Evolutionary conservation across 2,329 filamentous ascomycete genomes (phyloP).

Genomic region (Elsinoe arachidis): DNA sequence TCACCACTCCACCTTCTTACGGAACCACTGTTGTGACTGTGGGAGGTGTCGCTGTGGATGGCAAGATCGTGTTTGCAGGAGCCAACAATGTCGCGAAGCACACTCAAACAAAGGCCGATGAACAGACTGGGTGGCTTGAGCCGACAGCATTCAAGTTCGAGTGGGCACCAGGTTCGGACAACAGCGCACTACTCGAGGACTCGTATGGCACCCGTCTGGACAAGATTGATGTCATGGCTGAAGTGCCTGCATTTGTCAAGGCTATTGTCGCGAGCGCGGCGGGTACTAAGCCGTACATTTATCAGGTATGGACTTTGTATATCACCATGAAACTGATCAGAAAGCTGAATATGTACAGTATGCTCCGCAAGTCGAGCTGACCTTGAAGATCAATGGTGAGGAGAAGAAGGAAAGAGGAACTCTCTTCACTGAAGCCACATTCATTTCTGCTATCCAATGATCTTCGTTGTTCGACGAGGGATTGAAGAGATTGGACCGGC

Average conservation of each 20-base stretch:
- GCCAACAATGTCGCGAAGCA: conserved; percentile 58
- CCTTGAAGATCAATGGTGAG: conserved; percentile 75
- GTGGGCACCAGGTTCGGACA: conserved; percentile 74
- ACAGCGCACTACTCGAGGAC: conserved; percentile 62
- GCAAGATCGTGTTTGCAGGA: conserved; percentile 67
- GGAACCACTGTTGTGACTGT: conserved; percentile 76
- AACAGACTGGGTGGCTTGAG: conserved; percentile 80
- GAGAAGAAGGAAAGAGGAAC: conserved; percentile 69
- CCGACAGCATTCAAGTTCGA: conserved; percentile 65
- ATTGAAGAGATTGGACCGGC: conserved; percentile 22
- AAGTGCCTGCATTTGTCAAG: conserved; percentile 94
- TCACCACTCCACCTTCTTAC: conserved; percentile 86
- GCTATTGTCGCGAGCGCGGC: conserved; percentile 78
- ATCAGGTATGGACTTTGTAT: conserved; percentile 56
- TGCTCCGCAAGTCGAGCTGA: conserved; percentile 62
- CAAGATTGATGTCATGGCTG: conserved; percentile 89
- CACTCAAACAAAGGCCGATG: conserved; percentile 59
- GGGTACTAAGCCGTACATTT: conserved; percentile 95
- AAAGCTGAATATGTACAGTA: conserved; percentile 48
- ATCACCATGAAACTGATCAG: background rate
- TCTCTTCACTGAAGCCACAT: conserved; percentile 87
- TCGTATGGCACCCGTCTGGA: conserved; percentile 63
- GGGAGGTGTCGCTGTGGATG: conserved; percentile 72
- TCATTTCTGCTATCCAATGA: conserved; percentile 54
- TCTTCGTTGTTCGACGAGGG: background rate